A percentile compares a stretch with the other conserved stretches of the same genome.
phyloP scores from a whole-genome alignment of 768 basidiomycete genomes.

The Phylloporus sp. region DNA sequence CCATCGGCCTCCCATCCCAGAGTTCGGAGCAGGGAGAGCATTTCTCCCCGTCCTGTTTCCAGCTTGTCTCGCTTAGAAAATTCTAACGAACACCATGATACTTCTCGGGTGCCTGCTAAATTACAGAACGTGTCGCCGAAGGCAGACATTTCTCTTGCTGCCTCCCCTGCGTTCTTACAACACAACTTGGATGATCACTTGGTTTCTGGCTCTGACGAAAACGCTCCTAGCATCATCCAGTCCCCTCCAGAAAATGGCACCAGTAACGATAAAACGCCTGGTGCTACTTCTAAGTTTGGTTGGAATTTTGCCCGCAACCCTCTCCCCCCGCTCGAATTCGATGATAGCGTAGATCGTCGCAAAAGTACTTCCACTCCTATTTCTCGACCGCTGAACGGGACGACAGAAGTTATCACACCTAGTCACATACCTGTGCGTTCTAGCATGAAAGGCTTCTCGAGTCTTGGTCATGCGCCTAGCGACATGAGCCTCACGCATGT shows the following conservation, averaged over 20 bases:
- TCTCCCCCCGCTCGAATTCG: slow-evolving; percentile 41
- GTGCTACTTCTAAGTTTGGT: slow-evolving; percentile 31
- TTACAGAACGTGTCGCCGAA: slow-evolving; percentile 2
- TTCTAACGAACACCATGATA: slow-evolving; percentile 7
- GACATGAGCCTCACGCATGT: slow-evolving; percentile 23
- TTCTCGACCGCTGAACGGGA: slow-evolving; percentile 24
- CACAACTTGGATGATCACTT: slow-evolving; percentile 4
- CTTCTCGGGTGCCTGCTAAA: slow-evolving; percentile 2
- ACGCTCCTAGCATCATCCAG: background rate
- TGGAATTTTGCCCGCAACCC: slow-evolving; percentile 39
- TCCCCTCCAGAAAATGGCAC: background rate
- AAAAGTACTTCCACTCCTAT: slow-evolving; percentile 24
- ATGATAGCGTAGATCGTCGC: slow-evolving; percentile 18
- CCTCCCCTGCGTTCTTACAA: background rate
- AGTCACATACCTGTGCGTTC: slow-evolving; percentile 48
- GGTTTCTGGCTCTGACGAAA: background rate
- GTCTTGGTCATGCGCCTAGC: slow-evolving; percentile 13
- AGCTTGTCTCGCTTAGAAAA: slow-evolving; percentile 15
- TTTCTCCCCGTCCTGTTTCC: slow-evolving; percentile 15
- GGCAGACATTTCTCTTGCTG: background rate
- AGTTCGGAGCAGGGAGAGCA: background rate
- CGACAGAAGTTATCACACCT: slow-evolving; percentile 19
- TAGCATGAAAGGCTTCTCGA: slow-evolving; percentile 31
- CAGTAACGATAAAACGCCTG: slow-evolving; percentile 19
- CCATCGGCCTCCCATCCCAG: slow-evolving; percentile 11